phyloP scores from a whole-genome alignment of 805 yeast genomes.

The Teunomyces tritomae region DNA sequence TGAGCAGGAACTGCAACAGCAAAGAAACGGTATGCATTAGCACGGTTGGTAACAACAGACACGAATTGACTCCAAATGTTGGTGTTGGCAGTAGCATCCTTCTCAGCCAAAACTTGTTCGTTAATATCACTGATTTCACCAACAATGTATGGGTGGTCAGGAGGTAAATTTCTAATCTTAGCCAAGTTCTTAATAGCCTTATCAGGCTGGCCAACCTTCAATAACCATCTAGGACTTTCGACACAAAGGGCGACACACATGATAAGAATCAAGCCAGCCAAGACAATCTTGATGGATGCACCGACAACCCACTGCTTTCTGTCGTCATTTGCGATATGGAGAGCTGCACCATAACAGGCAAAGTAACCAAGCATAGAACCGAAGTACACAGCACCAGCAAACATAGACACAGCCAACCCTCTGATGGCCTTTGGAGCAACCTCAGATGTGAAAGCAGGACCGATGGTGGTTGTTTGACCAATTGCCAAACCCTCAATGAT shows the following conservation, averaged over 20 bases:
- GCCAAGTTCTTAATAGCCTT: conserved; percentile 17
- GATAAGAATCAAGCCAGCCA: conserved; percentile 20
- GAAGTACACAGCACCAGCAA: conserved; percentile 24
- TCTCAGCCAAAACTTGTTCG: conserved; percentile 19
- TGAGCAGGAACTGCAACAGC: conserved; percentile 17
- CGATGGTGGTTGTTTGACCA: conserved; percentile 25
- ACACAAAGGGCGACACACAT: conserved; percentile 17
- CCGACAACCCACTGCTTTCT: conserved; percentile 21
- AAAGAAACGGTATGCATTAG: conserved; percentile 22
- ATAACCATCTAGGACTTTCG: conserved; percentile 24
- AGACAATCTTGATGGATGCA: conserved; percentile 18
- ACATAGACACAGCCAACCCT: conserved; percentile 22
- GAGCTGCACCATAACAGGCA: conserved; percentile 48
- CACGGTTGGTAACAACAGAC: conserved; percentile 15
- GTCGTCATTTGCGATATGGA: conserved; percentile 18
- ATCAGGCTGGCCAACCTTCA: conserved; percentile 17
- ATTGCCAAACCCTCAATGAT: conserved; percentile 23
- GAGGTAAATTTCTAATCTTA: conserved; percentile 18
- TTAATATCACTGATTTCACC: conserved; percentile 23
- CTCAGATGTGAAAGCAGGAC: conserved; percentile 23
- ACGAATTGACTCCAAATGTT: conserved; percentile 11
- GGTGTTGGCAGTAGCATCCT: conserved; percentile 15
- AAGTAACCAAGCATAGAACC: conserved; percentile 21
- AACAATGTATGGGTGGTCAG: conserved; percentile 22
- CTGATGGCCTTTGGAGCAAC: conserved; percentile 22